Evolutionary conservation across 2,329 filamentous ascomycete species (phyloP).

Genomic region (Chalaropsis ovoidea): DNA sequence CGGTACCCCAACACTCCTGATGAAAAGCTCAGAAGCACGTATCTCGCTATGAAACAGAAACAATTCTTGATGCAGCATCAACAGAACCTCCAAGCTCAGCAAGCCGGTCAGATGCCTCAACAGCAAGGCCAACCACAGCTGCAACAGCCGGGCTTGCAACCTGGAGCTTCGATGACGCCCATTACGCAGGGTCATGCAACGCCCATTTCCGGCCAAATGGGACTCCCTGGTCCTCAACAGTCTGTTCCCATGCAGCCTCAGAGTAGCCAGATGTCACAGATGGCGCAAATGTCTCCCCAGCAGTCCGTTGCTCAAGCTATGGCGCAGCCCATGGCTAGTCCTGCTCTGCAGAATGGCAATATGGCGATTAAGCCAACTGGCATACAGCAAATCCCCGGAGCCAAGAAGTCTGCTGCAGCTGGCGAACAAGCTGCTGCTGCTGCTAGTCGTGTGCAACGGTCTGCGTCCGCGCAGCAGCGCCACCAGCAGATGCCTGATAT

Average conservation of each 20-base stretch:
- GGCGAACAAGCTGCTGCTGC: not conserved
- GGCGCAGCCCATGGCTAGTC: not conserved
- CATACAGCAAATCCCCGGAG: not conserved
- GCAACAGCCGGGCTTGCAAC: conserved; percentile 11
- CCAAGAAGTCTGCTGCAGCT: not conserved
- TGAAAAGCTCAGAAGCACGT: not conserved
- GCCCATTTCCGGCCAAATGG: conserved; percentile 4
- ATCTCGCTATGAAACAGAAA: not conserved
- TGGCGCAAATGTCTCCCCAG: conserved; percentile 26
- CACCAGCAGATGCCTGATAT: conserved; percentile 27
- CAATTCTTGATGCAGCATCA: conserved; percentile 30
- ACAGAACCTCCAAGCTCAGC: conserved; percentile 29
- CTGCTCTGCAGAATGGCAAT: conserved; percentile 31
- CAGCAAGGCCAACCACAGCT: conserved; percentile 27
- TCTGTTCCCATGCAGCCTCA: conserved; percentile 10
- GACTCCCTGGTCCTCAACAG: not conserved
- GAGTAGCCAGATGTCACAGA: conserved; percentile 13
- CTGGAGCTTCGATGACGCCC: not conserved
- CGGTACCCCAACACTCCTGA: not conserved
- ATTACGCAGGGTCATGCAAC: not conserved
- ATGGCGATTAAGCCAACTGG: conserved; percentile 15
- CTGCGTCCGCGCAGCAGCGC: conserved; percentile 10
- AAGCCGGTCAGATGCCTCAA: conserved; percentile 29
- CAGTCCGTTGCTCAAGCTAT: not conserved
- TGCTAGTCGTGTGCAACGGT: conserved; percentile 31